These are phyloP conservation scores for Arabidopsis hybrid DNA, from an alignment of 441 rosid species.

Conservation along the genomic window DNA sequence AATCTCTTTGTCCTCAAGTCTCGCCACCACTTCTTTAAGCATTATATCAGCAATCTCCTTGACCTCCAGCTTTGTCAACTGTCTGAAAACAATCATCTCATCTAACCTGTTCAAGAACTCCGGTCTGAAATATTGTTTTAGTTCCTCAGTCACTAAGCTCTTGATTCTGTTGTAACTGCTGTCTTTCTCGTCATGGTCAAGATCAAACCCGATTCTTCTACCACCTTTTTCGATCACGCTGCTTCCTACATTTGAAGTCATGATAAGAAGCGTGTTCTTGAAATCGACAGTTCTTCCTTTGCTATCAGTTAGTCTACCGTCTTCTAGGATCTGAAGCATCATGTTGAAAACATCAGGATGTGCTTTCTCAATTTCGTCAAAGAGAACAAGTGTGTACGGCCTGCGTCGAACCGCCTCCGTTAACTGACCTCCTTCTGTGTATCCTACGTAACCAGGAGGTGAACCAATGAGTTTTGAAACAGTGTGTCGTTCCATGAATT, in stretches of 20 bases:
- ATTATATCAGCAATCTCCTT: conserved; percentile 94
- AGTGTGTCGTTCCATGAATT: conserved; percentile 97
- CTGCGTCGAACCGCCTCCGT: conserved; percentile 98
- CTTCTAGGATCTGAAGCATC: conserved; percentile 99
- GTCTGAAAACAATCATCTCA: conserved; percentile 98
- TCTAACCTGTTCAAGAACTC: conserved; percentile 96
- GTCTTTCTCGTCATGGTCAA: conserved; percentile 90
- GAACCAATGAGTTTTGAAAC: conserved; percentile 99
- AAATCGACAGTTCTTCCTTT: conserved; percentile 98
- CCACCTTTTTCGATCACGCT: conserved; percentile 95
- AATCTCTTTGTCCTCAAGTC: conserved; percentile 82
- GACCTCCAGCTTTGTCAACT: conserved; percentile 91
- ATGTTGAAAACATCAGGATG: conserved; percentile 98
- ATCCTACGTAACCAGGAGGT: conserved; percentile 98
- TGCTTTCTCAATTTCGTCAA: conserved; percentile 98
- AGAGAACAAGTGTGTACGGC: conserved; percentile 88
- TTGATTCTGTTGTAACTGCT: conserved; percentile 91
- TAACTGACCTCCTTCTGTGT: conserved; percentile 96
- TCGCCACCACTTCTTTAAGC: conserved; percentile 86
- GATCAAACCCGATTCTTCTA: conserved; percentile 90
- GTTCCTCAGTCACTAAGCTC: conserved; percentile 90
- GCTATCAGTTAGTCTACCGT: conserved; percentile 96
- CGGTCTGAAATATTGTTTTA: conserved; percentile 93
- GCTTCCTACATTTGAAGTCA: conserved; percentile 99
- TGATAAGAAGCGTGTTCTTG: conserved; percentile 93